Conservation (phyloP, 148 eudicot species). For the Silene uniflora region DNA sequence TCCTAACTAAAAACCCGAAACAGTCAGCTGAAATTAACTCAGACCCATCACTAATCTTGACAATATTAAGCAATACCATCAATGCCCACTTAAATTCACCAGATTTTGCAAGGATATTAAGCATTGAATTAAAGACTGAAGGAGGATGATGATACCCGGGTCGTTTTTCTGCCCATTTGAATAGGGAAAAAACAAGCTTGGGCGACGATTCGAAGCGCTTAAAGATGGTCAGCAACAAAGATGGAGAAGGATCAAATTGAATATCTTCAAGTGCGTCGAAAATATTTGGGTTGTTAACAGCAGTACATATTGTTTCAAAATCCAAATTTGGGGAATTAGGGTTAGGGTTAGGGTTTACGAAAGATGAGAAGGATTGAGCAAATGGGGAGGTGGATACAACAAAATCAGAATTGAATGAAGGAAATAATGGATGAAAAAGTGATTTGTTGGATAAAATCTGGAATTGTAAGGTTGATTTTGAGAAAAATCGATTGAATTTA, state of each 20-base stretch:
- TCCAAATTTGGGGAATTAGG: slow-evolving; percentile 25
- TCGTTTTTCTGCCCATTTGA: slow-evolving; percentile 57
- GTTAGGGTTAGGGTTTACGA: slow-evolving; percentile 32
- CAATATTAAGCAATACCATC: slow-evolving; percentile 36
- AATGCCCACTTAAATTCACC: slow-evolving; percentile 58
- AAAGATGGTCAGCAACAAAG: slow-evolving; percentile 39
- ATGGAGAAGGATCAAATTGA: slow-evolving; percentile 28
- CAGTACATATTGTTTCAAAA: slow-evolving; percentile 33
- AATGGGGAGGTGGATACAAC: slow-evolving; percentile 16
- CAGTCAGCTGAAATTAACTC: slow-evolving; percentile 38
- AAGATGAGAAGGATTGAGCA: slow-evolving; percentile 14
- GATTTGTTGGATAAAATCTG: slow-evolving; percentile 13
- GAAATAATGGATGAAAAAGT: slow-evolving; percentile 18
- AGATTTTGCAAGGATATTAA: slow-evolving; percentile 54
- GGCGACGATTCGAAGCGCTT: slow-evolving; percentile 50
- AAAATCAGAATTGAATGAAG: neutral
- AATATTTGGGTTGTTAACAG: slow-evolving; percentile 42
- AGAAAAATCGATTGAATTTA: slow-evolving; percentile 22
- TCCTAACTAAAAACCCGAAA: slow-evolving; percentile 55
- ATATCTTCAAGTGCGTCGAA: slow-evolving; percentile 37
- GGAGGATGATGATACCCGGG: slow-evolving; percentile 31
- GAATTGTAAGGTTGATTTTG: slow-evolving; percentile 22
- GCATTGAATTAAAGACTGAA: slow-evolving; percentile 48
- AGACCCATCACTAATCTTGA: slow-evolving; percentile 31
- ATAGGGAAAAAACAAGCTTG: slow-evolving; percentile 40